These are phyloP conservation scores for Kuraishia molischiana DNA, from an alignment of 805 yeast species.

Conservation along the genomic window DNA sequence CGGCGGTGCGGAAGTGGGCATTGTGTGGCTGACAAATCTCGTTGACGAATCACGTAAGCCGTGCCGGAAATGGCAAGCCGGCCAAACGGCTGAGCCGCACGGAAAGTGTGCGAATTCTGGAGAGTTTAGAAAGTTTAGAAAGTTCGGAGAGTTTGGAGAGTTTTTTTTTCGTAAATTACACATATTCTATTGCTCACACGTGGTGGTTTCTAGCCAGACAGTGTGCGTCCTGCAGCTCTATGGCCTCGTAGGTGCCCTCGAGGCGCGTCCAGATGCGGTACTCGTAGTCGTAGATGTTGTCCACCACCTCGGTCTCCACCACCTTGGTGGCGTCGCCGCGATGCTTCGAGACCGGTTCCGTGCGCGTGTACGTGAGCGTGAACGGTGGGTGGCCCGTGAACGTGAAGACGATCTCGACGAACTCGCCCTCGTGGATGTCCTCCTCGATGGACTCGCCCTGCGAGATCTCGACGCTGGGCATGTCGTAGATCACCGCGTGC, in stretches of 20 bases:
- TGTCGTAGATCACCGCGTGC: slow-evolving; percentile 28
- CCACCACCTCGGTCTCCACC: slow-evolving; percentile 49
- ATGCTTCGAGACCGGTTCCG: slow-evolving; percentile 19
- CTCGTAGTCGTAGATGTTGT: slow-evolving; percentile 59
- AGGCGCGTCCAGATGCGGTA: slow-evolving; percentile 67
- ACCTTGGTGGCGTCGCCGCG: slow-evolving; percentile 23
- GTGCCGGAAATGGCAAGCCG: no score
- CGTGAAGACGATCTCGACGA: slow-evolving; percentile 74
- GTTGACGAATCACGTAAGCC: no score
- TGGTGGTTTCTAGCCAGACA: slow-evolving; percentile 38
- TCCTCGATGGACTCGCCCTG: slow-evolving; percentile 70
- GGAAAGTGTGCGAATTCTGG: background rate
- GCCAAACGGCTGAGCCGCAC: background rate
- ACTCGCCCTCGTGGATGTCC: slow-evolving; percentile 92
- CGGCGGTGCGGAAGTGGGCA: no score
- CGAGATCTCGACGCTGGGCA: slow-evolving; percentile 72
- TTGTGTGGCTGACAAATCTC: no score
- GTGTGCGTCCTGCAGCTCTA: slow-evolving; percentile 76
- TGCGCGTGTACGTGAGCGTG: slow-evolving; percentile 73
- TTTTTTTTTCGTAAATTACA: no score
- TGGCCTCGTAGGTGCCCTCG: slow-evolving; percentile 92
- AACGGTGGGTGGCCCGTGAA: slow-evolving; percentile 91
- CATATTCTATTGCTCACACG: no score
- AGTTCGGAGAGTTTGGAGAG: no score
- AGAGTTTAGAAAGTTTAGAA: no score